These are phyloP conservation scores for Lepraria neglecta DNA, from an alignment of 495 filamentous ascomycete species.

Conservation along the genomic window DNA sequence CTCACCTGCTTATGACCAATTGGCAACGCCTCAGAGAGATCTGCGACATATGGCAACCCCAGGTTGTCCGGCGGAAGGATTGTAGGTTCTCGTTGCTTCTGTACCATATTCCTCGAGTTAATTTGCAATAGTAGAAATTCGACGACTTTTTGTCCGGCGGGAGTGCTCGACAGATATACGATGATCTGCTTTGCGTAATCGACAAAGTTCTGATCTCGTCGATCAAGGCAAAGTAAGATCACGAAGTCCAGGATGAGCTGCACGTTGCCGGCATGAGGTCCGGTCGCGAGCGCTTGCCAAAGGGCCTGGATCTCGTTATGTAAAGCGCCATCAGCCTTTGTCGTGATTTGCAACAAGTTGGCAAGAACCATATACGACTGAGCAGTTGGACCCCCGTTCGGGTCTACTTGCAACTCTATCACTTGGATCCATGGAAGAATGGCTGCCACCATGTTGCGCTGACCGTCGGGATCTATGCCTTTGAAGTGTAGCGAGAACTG, in stretches of 20 bases:
- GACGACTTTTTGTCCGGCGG: slow-evolving; percentile 83
- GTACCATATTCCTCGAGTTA: slow-evolving; percentile 82
- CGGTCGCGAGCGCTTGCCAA: slow-evolving; percentile 94
- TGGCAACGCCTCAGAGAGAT: slow-evolving; percentile 71
- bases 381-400: slow-evolving; percentile 81
- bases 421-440: slow-evolving; percentile 95
- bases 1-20: slow-evolving; percentile 77
- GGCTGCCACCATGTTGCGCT: slow-evolving; percentile 89
- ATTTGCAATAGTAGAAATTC: slow-evolving; percentile 90
- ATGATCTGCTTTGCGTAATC: slow-evolving; percentile 97
- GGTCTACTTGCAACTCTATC: slow-evolving; percentile 90
- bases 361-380: slow-evolving; percentile 91
- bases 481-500: slow-evolving; percentile 91
- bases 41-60: slow-evolving; percentile 79
- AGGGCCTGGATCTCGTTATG: slow-evolving; percentile 97
- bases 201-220: slow-evolving; percentile 93
- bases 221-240: slow-evolving; percentile 84
- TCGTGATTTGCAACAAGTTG: slow-evolving; percentile 94
- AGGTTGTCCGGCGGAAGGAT: slow-evolving; percentile 67
- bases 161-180: slow-evolving; percentile 87
- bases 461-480: slow-evolving; percentile 66
- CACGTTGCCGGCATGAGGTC: slow-evolving; percentile 90
- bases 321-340: slow-evolving; percentile 75
- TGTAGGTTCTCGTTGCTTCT: slow-evolving; percentile 68
- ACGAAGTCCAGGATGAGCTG: slow-evolving; percentile 92